These are phyloP conservation scores for Pulveroboletus ravenelii DNA, from an alignment of 768 basidiomycete genomes.

Conservation along the genomic window DNA sequence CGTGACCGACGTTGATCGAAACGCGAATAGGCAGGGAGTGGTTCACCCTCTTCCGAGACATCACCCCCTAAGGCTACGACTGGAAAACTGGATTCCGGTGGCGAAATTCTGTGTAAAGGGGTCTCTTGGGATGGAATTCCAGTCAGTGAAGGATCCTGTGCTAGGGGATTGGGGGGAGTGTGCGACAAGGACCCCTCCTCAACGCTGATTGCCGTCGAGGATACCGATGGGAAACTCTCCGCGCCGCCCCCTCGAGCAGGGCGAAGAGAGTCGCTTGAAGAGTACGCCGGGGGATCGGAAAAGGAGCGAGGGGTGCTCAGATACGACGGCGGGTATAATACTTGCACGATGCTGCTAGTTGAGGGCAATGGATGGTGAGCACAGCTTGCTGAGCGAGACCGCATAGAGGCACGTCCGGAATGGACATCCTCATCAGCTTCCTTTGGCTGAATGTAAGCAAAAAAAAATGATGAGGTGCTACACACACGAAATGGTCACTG, in stretches of 20 bases:
- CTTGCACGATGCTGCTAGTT: constrained; percentile 18
- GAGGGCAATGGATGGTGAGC: constrained; percentile 12
- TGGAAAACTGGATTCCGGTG: not conserved
- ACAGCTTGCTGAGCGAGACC: not conserved
- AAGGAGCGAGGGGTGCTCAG: constrained; percentile 1
- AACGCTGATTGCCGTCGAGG: not conserved
- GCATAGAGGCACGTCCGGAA: not conserved
- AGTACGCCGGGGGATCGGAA: constrained; percentile 22
- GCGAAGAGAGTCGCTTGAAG: not conserved
- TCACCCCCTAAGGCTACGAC: not conserved
- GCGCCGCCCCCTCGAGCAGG: not conserved
- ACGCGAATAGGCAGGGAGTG: constrained; percentile 25
- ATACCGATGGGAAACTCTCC: not conserved
- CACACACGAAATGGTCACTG: constrained; percentile 2
- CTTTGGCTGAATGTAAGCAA: constrained; percentile 14
- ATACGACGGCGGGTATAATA: constrained; percentile 26
- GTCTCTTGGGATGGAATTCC: constrained; percentile 13
- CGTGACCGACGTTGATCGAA: constrained; percentile 21
- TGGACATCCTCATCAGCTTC: not conserved
- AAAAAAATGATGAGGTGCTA: not conserved
- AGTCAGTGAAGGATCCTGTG: constrained; percentile 11
- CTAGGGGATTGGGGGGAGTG: constrained; percentile 2
- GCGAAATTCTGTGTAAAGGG: not conserved
- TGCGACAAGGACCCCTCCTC: not conserved
- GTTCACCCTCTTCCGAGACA: constrained; percentile 6